Evolutionary conservation across 495 filamentous ascomycete species (phyloP).

Genomic region (Trichoderma erinaceum): DNA sequence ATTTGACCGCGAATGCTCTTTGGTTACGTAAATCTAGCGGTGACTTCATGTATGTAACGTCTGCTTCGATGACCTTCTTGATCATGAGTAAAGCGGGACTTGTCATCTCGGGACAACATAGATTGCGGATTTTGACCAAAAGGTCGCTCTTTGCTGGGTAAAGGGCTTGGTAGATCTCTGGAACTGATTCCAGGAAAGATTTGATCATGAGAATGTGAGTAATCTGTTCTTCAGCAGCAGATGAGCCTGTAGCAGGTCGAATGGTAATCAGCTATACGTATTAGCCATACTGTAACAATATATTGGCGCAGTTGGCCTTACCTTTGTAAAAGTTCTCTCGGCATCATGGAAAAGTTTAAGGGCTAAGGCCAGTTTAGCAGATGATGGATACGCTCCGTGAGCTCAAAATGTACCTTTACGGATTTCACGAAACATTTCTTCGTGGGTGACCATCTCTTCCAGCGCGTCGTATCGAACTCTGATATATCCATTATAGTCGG

Average conservation of each 20-base stretch:
- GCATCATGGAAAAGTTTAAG: conserved; percentile 69
- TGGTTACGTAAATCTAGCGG: conserved; percentile 89
- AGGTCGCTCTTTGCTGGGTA: conserved; percentile 58
- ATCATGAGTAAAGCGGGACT: conserved; percentile 58
- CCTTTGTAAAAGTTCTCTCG: conserved; percentile 59
- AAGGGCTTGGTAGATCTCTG: conserved; percentile 62
- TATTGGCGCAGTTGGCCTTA: conserved; percentile 25
- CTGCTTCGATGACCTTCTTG: conserved; percentile 67
- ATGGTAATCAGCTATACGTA: conserved; percentile 35
- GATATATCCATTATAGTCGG: conserved; percentile 53
- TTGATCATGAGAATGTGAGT: conserved; percentile 88
- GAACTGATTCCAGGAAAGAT: conserved; percentile 63
- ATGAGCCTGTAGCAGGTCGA: conserved; percentile 51
- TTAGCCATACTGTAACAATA: conserved; percentile 19
- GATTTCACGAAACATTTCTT: conserved; percentile 79
- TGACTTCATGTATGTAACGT: conserved; percentile 68
- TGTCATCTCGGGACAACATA: conserved; percentile 59
- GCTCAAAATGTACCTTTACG: conserved; percentile 47
- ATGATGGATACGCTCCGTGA: not conserved
- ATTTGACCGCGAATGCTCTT: conserved; percentile 84
- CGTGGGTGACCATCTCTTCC: conserved; percentile 74
- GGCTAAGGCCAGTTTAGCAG: conserved; percentile 35
- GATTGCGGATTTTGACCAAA: conserved; percentile 57
- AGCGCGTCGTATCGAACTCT: conserved; percentile 71
- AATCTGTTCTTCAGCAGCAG: conserved; percentile 68